Percentiles rank a stretch among this genome's conserved stretches.
Conservation (phyloP, 768 basidiomycete genomes). For the Kwoniella heveanensis region DNA sequence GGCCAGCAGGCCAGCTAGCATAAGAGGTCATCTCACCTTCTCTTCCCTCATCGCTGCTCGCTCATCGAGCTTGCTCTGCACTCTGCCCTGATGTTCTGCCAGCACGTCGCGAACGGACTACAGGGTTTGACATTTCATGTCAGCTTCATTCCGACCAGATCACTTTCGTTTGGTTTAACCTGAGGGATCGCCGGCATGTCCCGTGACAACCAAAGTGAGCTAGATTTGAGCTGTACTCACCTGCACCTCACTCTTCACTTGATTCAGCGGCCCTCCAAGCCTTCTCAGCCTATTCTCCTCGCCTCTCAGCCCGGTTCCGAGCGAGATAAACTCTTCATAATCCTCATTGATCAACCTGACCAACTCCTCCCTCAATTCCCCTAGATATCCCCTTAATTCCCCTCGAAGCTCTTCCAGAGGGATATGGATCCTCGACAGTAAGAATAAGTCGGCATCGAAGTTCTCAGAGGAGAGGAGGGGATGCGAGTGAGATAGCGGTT, state of each 20-base stretch:
- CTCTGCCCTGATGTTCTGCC: slow-evolving; percentile 61
- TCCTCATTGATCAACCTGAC: slow-evolving; percentile 96
- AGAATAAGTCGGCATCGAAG: slow-evolving; percentile 83
- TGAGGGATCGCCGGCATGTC: too few relatives aligned
- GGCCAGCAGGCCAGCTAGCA: too few relatives aligned
- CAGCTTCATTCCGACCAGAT: background rate
- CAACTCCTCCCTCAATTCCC: slow-evolving; percentile 83
- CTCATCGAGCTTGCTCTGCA: slow-evolving; percentile 75
- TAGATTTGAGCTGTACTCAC: slow-evolving; percentile 58
- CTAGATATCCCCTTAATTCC: slow-evolving; percentile 83
- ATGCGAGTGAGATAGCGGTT: slow-evolving; percentile 78
- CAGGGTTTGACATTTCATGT: background rate
- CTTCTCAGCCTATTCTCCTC: slow-evolving; percentile 73
- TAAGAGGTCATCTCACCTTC: too few relatives aligned
- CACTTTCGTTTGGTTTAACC: too few relatives aligned
- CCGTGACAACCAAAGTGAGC: too few relatives aligned
- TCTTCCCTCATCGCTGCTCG: slow-evolving; percentile 79
- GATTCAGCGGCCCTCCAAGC: slow-evolving; percentile 69
- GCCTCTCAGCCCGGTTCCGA: slow-evolving; percentile 87
- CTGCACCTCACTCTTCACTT: slow-evolving; percentile 67
- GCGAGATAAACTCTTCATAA: slow-evolving; percentile 94
- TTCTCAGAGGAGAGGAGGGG: slow-evolving; percentile 68
- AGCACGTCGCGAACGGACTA: slow-evolving; percentile 31
- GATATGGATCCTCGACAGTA: slow-evolving; percentile 79
- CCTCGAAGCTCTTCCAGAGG: slow-evolving; percentile 82